Base-by-base conservation (phyloP, 2,329 filamentous ascomycete species). In the Sordariomycetes sp. region DNA sequence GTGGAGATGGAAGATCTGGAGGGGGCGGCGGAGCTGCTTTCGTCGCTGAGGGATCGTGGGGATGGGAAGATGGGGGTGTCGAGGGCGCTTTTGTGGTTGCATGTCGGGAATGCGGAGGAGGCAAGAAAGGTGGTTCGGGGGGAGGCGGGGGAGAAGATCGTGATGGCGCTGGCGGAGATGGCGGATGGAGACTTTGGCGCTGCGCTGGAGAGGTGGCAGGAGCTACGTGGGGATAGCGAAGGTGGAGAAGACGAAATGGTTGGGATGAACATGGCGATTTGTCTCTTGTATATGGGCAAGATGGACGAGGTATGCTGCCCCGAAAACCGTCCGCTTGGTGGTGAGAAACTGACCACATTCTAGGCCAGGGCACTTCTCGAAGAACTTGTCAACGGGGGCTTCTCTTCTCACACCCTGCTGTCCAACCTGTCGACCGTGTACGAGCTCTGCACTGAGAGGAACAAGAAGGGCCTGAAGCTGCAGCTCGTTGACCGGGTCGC, bases 401-500 rank as follows among this genome's bases (percentile, higher is more conserved):
- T 81, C 48, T 80, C 82, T 0, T 96, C 92, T 59, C 85, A 88
- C 61, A 88, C 88, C 0, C 72, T 96, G 2, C 80, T 95, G 0
- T 95, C 96, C 71, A 97, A 97, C 67, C 71, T 99, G 13, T 84
- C 85, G 12, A 97, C 92, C 0, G 82, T 96, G 64, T 97, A 95
- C 67, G 94, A 97, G 70, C 77, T 97, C 8, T 94, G 88, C 67
- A 91, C 88, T 0, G 91, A 97, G 64, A 79, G 81, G 60, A 81
- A 89, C 50, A 56, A 56, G 55, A 76, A 81, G 54, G 78, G 78
- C 13, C 70, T 87, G 63, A 97, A 97, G 75, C 69, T 80, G 34
- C 75, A 73, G 28, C 74, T 97, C 20, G 84, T 87, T 1, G 86
- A 90, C 64, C 80, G 77, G 55, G 76, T 94, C 20, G 85, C 89